Evolutionary conservation across 257 asterid genomes (phyloP).

Genomic region (Solanum bulbocastanum): DNA sequence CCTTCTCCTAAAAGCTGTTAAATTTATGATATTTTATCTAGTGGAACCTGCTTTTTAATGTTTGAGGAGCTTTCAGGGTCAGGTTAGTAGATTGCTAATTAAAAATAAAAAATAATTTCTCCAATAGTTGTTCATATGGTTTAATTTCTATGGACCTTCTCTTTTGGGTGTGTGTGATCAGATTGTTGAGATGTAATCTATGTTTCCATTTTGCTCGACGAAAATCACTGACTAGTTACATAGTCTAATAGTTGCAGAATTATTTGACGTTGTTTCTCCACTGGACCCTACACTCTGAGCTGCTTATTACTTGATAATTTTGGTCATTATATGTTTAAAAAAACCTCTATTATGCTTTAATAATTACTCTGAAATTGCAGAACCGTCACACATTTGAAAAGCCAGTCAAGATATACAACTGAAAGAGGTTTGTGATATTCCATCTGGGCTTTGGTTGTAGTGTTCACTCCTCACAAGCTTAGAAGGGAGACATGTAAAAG

Average conservation of each 20-base stretch:
- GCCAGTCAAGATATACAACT: constrained; percentile 88
- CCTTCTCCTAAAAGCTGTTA: neutral
- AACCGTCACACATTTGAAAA: constrained; percentile 84
- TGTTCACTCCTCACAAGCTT: neutral
- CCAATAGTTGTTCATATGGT: neutral
- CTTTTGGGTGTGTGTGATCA: neutral
- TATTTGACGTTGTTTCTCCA: neutral
- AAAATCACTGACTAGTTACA: neutral
- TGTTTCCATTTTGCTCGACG: neutral
- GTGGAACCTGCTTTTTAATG: neutral
- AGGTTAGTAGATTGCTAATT: neutral
- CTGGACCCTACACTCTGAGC: neutral
- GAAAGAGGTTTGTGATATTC: neutral
- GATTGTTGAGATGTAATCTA: neutral
- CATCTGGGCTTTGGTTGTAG: neutral
- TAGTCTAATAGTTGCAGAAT: neutral
- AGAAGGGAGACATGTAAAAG: neutral
- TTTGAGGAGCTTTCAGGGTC: neutral
- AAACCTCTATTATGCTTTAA: neutral
- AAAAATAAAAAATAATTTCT: neutral
- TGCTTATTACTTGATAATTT: neutral
- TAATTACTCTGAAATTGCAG: constrained; percentile 34
- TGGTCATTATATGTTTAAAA: neutral
- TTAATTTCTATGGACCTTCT: neutral
- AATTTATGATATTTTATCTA: neutral